Base-by-base conservation (phyloP, 257 asterid species). In the Echium plantagineum region DNA sequence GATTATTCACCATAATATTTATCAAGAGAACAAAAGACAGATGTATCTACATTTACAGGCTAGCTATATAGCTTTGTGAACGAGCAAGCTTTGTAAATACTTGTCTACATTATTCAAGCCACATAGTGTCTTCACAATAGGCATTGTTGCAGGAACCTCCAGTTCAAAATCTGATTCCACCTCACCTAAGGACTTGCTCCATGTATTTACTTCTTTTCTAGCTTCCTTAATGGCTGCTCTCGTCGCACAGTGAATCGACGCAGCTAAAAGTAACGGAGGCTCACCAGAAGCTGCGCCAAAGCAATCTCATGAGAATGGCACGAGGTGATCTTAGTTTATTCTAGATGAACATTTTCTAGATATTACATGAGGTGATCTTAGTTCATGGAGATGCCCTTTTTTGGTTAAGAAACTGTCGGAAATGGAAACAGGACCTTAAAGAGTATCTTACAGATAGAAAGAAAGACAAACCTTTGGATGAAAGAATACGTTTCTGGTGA, bases 401-500 rank as follows among this genome's bases (percentile, higher is more conserved):
- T 24, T 24, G 26, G 1, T 24, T 24, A 3, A 24, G 26, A 24
- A 24, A 24, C 26, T 24, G 3, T 24, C n/a, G n/a, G n/a, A n/a
- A n/a, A n/a, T n/a, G n/a, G n/a, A n/a, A n/a, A n/a, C n/a, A n/a
- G n/a, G n/a, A n/a, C n/a, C 5, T 26, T 1, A 17, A 12, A 16
- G 4, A 57, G 15, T 47, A 21, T 26, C 22, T 0, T 2, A 19
- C 3, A n/a, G n/a, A 21, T 9, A 30, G 61, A 53, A 55, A 19
- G 5, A 20, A 20, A 42, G 17, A 65, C 65, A 17, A 63, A 89
- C 97, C 95, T 71, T 89, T 86, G 22, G 95, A 86, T 0, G 97
- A 89, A 69, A 89, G 90, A 62, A 84, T 71, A 4, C 94, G 89
- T 0, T 80, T 66, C 62, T 76, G 60, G 64, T 89, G 78, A 65